Base-by-base conservation (phyloP, 805 yeast species). In the Candida taoyuanica region DNA sequence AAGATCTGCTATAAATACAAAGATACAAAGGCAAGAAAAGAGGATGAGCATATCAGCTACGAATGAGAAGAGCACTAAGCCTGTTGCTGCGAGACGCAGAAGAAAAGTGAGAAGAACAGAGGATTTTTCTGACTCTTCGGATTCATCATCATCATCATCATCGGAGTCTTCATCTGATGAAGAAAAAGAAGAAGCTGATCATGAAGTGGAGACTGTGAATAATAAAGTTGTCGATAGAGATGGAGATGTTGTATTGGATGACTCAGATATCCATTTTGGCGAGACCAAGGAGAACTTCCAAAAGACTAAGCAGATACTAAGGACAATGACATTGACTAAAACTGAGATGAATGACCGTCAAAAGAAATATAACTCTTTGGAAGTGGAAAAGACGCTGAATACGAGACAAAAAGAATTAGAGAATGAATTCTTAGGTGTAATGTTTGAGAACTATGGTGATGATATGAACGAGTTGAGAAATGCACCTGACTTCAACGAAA, bases 51-150 rank as follows among this genome's bases (percentile, higher is more conserved):
- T 49, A 41, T 45, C 46, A 28, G 52, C 59, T 15, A 53, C 47
- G 37, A 52, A 44, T 27, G 49, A 48, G 2, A 39, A 44, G 14
- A 21, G 18, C 2, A 37, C 40, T 16, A 47, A 41, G 30, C 32
- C 48, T 17, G 42, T 32, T 20, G 29, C 34, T 2, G 46, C 57
- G 34, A 67, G 74, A 46, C 69, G 85, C 51, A 73, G 85, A 46
- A 69, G 81, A 54, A 81, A 81, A 73, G 82, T 81, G 76, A 78
- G 88, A 75, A 81, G 89, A 78, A 82, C 91, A 0, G 86, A 81
- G 36, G 87, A 80, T 48, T 75, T 78, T 21, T 79, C 84, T 0
- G 70, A 65, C 26, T 71, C 78, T 1, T 69, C 72, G 7, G 65
- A 72, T 2, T 69, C 72, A 5, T 28, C 28, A 7, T 21, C 25